These are phyloP conservation scores for Serendipita indica DNA, from an alignment of 768 basidiomycete species.

Conservation along the genomic window DNA sequence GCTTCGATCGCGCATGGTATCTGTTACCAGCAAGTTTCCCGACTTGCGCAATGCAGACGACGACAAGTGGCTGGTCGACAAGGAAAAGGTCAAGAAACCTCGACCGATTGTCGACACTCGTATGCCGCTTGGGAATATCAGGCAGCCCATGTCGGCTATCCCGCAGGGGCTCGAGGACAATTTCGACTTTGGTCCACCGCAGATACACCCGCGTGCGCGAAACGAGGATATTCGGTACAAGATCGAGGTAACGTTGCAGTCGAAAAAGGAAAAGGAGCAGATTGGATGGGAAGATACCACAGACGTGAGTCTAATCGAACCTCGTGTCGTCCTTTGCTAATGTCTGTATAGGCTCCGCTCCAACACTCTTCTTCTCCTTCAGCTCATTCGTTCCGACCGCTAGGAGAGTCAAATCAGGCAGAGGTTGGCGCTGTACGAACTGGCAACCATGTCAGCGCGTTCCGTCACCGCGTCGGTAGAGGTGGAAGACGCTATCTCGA, in stretches of 20 bases:
- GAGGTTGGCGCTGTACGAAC: slow-evolving; percentile 28
- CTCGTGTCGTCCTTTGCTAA: slow-evolving; percentile 7
- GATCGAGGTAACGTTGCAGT: slow-evolving; percentile 45
- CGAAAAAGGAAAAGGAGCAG: slow-evolving; percentile 58
- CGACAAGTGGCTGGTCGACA: slow-evolving; percentile 60
- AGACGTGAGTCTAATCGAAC: slow-evolving; percentile 38
- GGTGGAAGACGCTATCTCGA: slow-evolving; percentile 69
- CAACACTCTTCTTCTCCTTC: slow-evolving; percentile 47
- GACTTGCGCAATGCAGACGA: slow-evolving; percentile 45
- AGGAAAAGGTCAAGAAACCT: slow-evolving; percentile 48
- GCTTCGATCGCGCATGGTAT: slow-evolving; percentile 10
- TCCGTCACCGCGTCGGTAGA: slow-evolving; percentile 68
- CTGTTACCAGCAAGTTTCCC: slow-evolving; percentile 24
- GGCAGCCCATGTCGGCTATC: not conserved
- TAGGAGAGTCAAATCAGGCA: slow-evolving; percentile 24
- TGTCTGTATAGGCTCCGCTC: slow-evolving; percentile 42
- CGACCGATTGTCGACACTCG: slow-evolving; percentile 11
- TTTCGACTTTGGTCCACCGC: slow-evolving; percentile 22
- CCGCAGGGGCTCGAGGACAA: slow-evolving; percentile 9
- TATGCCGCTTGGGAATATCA: not conserved
- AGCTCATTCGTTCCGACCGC: slow-evolving; percentile 55
- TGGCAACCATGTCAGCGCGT: slow-evolving; percentile 22
- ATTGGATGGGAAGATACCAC: slow-evolving; percentile 70
- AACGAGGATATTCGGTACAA: slow-evolving; percentile 40
- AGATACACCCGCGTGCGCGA: slow-evolving; percentile 37